Evolutionary conservation across 208 protist species (phyloP), one percentile per base, ranked within the genome.

Genomic region (Strigomonas culicis): DNA sequence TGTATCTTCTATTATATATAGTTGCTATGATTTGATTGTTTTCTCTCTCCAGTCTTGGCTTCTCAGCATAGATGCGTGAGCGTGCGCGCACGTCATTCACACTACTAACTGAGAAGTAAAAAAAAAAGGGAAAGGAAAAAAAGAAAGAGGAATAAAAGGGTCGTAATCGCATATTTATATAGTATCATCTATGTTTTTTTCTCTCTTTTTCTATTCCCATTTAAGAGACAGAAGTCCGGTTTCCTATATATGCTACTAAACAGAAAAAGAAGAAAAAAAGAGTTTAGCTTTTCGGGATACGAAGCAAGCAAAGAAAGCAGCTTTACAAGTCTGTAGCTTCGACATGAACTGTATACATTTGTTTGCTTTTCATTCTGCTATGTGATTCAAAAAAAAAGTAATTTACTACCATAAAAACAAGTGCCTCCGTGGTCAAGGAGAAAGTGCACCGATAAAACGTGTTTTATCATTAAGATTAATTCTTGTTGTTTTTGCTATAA

Each of bases 81-180:
- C 36, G 8, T 17, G 8, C 36, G 36, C 13, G 36, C 24, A n/a
- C n/a, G n/a, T n/a, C 39, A 34, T 17, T 46, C 22, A 34, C 8
- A 64, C 31, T 52, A 0, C 0, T n/a, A 46, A 44, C 28, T 0
- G 13, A 49, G 56, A 44, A 49, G 32, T 43, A 41, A 17, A 34
- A 10, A n/a, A 64, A 24, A n/a, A 71, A 70, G 65, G 24, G 46
- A 55, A 58, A 63, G 28, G 27, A 44, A 41, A 49, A 19, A 25
- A 65, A 51, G 21, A 59, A 13, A 15, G 24, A 8, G 19, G 55
- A 28, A 56, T 24, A 25, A 52, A 47, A 22, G 4, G 8, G 10
- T 6, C 25, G 49, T 19, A 30, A 30, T 22, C 25, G 10, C 6
- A 53, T 47, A 47, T 47, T 47, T 53, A 30, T 10, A 52, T 56